Evolutionary conservation across 495 filamentous ascomycete genomes (phyloP).

Genomic region (Parathielavia appendiculata): DNA sequence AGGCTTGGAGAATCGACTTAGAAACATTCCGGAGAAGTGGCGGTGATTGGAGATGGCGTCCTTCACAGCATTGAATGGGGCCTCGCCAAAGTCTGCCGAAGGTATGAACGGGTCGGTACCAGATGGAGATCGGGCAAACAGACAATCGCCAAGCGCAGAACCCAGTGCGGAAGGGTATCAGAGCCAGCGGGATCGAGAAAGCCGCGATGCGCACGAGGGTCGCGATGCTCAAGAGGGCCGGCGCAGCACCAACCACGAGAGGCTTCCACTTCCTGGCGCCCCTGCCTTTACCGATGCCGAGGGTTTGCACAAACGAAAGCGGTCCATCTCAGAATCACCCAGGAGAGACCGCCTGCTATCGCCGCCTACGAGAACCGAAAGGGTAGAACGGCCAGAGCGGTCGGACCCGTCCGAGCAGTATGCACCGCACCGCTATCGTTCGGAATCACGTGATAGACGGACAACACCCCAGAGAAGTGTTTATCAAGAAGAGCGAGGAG

Average conservation of each 20-base stretch:
- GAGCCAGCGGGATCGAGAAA: slow-evolving; percentile 27
- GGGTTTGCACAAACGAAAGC: slow-evolving; percentile 49
- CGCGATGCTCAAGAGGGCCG: slow-evolving; percentile 26
- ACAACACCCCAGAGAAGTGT: slow-evolving; percentile 33
- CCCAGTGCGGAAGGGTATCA: slow-evolving; percentile 31
- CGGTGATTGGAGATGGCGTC: slow-evolving; percentile 39
- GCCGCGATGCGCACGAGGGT: slow-evolving; percentile 20
- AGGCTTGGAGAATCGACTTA: not conserved
- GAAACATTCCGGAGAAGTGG: slow-evolving; percentile 8
- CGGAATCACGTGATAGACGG: slow-evolving; percentile 42
- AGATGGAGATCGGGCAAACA: slow-evolving; percentile 26
- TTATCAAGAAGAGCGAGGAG: slow-evolving; percentile 38
- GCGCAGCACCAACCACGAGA: slow-evolving; percentile 33
- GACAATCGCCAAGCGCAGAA: slow-evolving; percentile 27
- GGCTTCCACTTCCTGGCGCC: slow-evolving; percentile 34
- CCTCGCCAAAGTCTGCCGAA: slow-evolving; percentile 40
- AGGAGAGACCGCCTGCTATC: slow-evolving; percentile 31
- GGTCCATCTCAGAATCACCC: slow-evolving; percentile 44
- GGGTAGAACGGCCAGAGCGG: slow-evolving; percentile 9
- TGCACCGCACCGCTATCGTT: slow-evolving; percentile 28
- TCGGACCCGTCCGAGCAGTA: slow-evolving; percentile 28
- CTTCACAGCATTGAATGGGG: slow-evolving; percentile 48
- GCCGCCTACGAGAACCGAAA: slow-evolving; percentile 21
- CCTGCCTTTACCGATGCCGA: slow-evolving; percentile 38
- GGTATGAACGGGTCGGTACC: slow-evolving; percentile 25